A percentile compares a stretch with the other conserved stretches of the same genome.
Evolutionary conservation across 495 filamentous ascomycete genomes (phyloP).

Genomic region (Entonaema liquescens): DNA sequence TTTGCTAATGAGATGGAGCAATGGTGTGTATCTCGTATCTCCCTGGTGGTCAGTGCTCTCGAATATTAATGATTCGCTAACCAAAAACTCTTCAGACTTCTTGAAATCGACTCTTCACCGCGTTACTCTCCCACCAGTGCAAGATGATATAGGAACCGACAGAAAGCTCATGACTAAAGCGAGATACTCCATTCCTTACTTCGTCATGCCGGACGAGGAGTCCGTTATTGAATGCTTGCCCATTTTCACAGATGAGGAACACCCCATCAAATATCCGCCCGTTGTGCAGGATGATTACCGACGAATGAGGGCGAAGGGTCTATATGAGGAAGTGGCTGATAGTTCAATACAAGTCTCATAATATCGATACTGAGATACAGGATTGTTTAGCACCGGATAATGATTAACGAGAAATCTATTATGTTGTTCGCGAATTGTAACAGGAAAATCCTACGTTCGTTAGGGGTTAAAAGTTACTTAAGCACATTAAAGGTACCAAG

Average conservation of each 20-base stretch:
- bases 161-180: conserved; percentile 58
- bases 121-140: conserved; percentile 56
- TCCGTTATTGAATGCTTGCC: conserved; percentile 65
- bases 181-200: conserved; percentile 71
- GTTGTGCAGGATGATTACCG: conserved; percentile 62
- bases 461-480: too few relatives aligned
- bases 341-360: conserved; percentile 17
- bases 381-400: background rate
- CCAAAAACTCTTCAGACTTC: conserved; percentile 48
- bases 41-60: conserved; percentile 3
- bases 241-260: conserved; percentile 52
- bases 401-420: too few relatives aligned
- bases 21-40: conserved; percentile 50
- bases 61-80: background rate
- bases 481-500: too few relatives aligned
- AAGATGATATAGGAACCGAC: conserved; percentile 49
- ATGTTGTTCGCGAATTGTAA: too few relatives aligned
- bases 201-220: conserved; percentile 63
- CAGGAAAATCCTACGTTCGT: too few relatives aligned
- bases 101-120: conserved; percentile 66
- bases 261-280: conserved; percentile 61
- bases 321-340: conserved; percentile 52
- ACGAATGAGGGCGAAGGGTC: conserved; percentile 60
- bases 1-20: conserved; percentile 69
- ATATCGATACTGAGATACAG: background rate